Percentiles rank a stretch among this genome's conserved stretches.
phyloP scores from a whole-genome alignment of 129 eudicot species.

The Lonicera japonica region DNA sequence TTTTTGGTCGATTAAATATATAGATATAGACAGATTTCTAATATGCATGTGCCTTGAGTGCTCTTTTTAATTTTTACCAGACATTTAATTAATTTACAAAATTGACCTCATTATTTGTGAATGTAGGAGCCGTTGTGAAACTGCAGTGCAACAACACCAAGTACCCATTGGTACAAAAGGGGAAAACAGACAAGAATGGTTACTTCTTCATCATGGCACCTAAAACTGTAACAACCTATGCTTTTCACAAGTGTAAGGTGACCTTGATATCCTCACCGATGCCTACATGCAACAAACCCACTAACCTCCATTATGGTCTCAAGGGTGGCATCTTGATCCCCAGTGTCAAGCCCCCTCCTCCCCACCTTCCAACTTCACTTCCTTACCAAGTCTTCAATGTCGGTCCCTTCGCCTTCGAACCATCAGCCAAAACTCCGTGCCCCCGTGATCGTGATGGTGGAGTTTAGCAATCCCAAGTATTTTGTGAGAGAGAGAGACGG shows the following conservation, averaged over 20 bases:
- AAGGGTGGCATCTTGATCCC: conserved; percentile 52
- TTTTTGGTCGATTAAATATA: no score
- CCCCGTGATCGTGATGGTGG: conserved; percentile 12
- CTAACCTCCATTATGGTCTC: conserved; percentile 51
- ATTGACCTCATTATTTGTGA: background rate
- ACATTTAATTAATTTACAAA: no score
- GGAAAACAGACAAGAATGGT: conserved; percentile 76
- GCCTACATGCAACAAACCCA: conserved; percentile 50
- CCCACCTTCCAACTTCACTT: background rate
- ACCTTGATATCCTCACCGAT: conserved; percentile 40
- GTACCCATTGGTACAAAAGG: conserved; percentile 23
- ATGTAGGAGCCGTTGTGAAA: conserved; percentile 62
- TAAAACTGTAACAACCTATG: conserved; percentile 44
- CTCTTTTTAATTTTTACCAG: no score
- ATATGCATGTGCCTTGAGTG: background rate
- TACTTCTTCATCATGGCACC: conserved; percentile 61
- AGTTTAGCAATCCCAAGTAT: background rate
- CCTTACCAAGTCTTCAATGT: conserved; percentile 45
- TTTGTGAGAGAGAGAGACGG: no score
- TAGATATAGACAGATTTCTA: no score
- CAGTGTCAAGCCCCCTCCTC: conserved; percentile 10
- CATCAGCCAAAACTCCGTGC: conserved; percentile 49
- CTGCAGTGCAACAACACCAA: conserved; percentile 68
- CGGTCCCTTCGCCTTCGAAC: conserved; percentile 68
- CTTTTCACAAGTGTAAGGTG: conserved; percentile 61